Evolutionary conservation across 2,329 filamentous ascomycete species (phyloP).

Genomic region (Fulvia fulva): DNA sequence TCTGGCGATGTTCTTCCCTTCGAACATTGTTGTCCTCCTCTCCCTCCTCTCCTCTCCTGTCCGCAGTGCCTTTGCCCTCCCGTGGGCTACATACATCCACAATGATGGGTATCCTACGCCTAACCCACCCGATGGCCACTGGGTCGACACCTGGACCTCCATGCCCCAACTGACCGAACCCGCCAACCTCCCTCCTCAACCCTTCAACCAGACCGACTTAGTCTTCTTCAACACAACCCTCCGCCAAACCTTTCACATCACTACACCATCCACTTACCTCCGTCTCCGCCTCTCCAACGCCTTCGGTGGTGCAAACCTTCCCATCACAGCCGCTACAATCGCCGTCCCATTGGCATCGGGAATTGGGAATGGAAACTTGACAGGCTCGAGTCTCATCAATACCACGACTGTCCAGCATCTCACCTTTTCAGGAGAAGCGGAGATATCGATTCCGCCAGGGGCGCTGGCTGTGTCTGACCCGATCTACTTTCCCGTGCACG

Average conservation of each 20-base stretch:
- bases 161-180: conserved; percentile 65
- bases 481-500: conserved; percentile 50
- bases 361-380: conserved; percentile 47
- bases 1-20: too few species aligned
- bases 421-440: conserved; percentile 54
- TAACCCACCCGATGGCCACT: conserved; percentile 40
- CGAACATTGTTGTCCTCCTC: neutral
- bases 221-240: conserved; percentile 61
- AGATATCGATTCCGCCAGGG: conserved; percentile 52
- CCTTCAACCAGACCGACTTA: conserved; percentile 53
- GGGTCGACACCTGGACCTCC: conserved; percentile 61
- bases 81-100: conserved; percentile 1
- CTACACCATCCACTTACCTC: conserved; percentile 51
- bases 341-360: conserved; percentile 45
- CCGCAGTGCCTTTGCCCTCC: neutral
- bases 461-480: conserved; percentile 60
- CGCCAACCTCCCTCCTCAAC: conserved; percentile 56
- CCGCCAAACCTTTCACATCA: conserved; percentile 61
- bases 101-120: conserved; percentile 5
- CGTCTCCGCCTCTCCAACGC: conserved; percentile 63
- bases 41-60: neutral
- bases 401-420: conserved; percentile 50
- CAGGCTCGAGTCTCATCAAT: conserved; percentile 53
- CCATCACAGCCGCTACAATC: conserved; percentile 57
- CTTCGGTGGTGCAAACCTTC: conserved; percentile 58